Base-by-base conservation (phyloP, 2,329 filamentous ascomycete species). In the Emergomyces orientalis region DNA sequence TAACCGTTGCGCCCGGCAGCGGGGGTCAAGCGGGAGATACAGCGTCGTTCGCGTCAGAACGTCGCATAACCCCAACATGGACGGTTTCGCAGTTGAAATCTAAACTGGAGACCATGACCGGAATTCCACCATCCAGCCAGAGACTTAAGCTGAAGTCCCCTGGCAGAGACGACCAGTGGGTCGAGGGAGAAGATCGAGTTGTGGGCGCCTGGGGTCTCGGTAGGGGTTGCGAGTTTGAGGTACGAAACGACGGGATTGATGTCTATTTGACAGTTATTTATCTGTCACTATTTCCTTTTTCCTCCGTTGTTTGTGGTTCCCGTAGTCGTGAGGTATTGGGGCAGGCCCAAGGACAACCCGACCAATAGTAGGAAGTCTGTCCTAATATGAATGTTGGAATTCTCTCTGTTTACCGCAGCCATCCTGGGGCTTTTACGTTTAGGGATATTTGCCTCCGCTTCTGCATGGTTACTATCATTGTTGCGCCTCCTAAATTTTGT, bases 31-130 rank as follows among this genome's bases (percentile, higher is more conserved):
- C 39, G 41, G 65, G 62, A 45, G 65, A 66, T 41, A 64, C 65
- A 17, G 69, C 72, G 22, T 73, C 79, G 54, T 74, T 80, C 57
- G 85, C 87, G 58, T 92, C 91, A 60, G 94, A 99, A 78, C 89
- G 93, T 65, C 90, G 94, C 68, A 86, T 97, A 74, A 93, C 90
- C 32, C 93, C 93, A 17, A 88, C 92, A 68, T 99, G 94, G 94
- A 88, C 88, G 65, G 88, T 99, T 72, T 81, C 83, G 62, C 87
- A 90, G 70, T 83, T 97, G 70, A 96, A 93, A 79, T 78, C 82
- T 61, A 95, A 94, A 76, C 86, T 99, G 60, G 93, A 97, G 77
- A 88, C 91, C 65, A 87, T 97, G 77, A 97, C 93, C 1, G 94
- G 94, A 65, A 86, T 97, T 45, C 93, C 94, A 19, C 89, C 92